A percentile compares a stretch with the other conserved stretches of the same genome.
phyloP scores from a whole-genome alignment of 169 alveolate species.

The Cryptosporidium sp. region DNA sequence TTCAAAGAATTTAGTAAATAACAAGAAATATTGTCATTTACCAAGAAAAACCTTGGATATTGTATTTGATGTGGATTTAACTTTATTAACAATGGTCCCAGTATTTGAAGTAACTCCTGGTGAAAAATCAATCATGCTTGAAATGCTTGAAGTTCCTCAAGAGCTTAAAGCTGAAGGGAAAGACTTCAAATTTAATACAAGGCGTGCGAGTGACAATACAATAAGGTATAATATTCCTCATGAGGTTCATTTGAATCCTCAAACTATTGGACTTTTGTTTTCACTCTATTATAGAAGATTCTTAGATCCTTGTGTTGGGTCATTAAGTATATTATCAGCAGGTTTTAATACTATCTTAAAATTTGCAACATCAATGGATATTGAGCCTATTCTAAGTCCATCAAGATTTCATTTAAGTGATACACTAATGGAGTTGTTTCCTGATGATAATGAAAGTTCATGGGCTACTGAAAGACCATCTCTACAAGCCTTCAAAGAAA shows the following conservation, averaged over 20 bases:
- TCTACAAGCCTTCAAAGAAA: conserved; percentile 33
- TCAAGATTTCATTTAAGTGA: conserved; percentile 61
- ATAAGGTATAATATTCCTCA: conserved; percentile 60
- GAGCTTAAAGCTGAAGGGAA: conserved; percentile 16
- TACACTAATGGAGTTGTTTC: conserved; percentile 51
- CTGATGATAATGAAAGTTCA: conserved; percentile 34
- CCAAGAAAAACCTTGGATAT: conserved; percentile 69
- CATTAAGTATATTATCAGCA: conserved; percentile 48
- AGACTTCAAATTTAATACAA: conserved; percentile 16
- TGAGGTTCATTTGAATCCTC: conserved; percentile 67
- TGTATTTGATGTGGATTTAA: conserved; percentile 62
- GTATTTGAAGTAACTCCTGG: conserved; percentile 52
- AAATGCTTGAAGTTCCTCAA: conserved; percentile 50
- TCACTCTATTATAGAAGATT: conserved; percentile 65
- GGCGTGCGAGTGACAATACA: conserved; percentile 39
- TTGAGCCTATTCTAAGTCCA: conserved; percentile 53
- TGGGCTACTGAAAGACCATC: conserved; percentile 76
- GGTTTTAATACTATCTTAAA: conserved; percentile 62
- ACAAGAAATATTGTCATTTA: conserved; percentile 34
- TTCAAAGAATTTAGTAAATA: conserved; percentile 51
- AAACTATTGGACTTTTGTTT: conserved; percentile 62
- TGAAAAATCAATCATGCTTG: conserved; percentile 53
- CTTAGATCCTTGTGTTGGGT: conserved; percentile 74
- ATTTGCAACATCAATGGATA: conserved; percentile 53
- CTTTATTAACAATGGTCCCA: conserved; percentile 61